phyloP scores from a whole-genome alignment of 805 yeast species.

The Vanderwaltozyma yarrowii region DNA sequence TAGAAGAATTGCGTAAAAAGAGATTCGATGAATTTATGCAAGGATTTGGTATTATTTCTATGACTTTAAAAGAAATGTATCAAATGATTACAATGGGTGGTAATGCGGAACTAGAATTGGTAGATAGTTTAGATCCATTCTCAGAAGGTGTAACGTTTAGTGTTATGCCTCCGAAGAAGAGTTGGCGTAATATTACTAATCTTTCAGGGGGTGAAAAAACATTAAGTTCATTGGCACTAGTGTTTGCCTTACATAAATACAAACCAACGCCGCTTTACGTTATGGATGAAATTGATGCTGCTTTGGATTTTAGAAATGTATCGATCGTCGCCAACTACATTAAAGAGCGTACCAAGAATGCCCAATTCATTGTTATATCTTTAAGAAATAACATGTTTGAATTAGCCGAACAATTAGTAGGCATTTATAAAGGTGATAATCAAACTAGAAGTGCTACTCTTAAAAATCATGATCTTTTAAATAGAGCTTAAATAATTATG shows the following conservation, averaged over 20 bases:
- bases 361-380: slow-evolving; percentile 93
- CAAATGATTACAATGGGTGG: slow-evolving; percentile 99
- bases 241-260: slow-evolving; percentile 90
- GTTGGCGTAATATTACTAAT: slow-evolving; percentile 93
- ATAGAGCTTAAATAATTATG: slow-evolving; percentile 4
- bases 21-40: slow-evolving; percentile 85
- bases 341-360: slow-evolving; percentile 89
- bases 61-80: slow-evolving; percentile 90
- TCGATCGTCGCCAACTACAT: slow-evolving; percentile 96
- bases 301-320: slow-evolving; percentile 91
- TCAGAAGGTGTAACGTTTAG: slow-evolving; percentile 93
- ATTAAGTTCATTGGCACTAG: slow-evolving; percentile 84
- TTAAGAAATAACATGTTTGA: slow-evolving; percentile 97
- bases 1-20: slow-evolving; percentile 61
- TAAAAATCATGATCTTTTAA: slow-evolving; percentile 47
- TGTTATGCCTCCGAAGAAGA: slow-evolving; percentile 98
- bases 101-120: slow-evolving; percentile 92
- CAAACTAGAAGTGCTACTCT: slow-evolving; percentile 80
- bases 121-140: slow-evolving; percentile 94
- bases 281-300: slow-evolving; percentile 99
- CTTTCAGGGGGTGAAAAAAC: slow-evolving; percentile 98
- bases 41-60: slow-evolving; percentile 80
- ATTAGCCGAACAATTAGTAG: slow-evolving; percentile 86
- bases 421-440: slow-evolving; percentile 87
- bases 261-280: slow-evolving; percentile 96